Conservation (phyloP, 305 asterid genomes). For the Fraxinus xanthoxyloides region DNA sequence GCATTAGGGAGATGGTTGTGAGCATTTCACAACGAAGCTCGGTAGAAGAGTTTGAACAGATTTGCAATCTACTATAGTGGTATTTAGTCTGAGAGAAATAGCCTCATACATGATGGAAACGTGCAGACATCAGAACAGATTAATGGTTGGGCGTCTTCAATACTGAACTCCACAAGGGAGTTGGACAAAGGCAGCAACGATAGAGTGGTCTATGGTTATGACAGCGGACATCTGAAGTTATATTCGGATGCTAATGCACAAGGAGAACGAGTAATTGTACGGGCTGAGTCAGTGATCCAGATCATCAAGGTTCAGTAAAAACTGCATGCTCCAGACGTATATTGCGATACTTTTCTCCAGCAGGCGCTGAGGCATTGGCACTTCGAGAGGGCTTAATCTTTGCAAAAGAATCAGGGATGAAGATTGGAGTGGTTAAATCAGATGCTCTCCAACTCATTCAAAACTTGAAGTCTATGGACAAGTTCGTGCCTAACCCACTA, state of each 20-base stretch:
- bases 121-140: background rate
- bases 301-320: background rate
- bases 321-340: background rate
- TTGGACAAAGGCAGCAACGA: background rate
- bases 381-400: background rate
- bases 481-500: background rate
- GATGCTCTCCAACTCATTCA: background rate
- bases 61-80: background rate
- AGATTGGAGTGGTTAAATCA: background rate
- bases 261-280: background rate
- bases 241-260: background rate
- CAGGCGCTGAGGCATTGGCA: background rate
- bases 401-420: background rate
- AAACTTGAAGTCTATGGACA: background rate
- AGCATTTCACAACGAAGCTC: background rate
- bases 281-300: background rate
- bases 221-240: background rate
- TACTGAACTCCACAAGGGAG: background rate
- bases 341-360: background rate
- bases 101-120: background rate
- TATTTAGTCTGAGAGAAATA: background rate
- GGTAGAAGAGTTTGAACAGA: background rate
- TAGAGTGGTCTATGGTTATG: background rate
- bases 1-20: background rate
- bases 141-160: background rate